Evolutionary conservation across 768 basidiomycete genomes (phyloP).

Genomic region (Amanita polypyramis): DNA sequence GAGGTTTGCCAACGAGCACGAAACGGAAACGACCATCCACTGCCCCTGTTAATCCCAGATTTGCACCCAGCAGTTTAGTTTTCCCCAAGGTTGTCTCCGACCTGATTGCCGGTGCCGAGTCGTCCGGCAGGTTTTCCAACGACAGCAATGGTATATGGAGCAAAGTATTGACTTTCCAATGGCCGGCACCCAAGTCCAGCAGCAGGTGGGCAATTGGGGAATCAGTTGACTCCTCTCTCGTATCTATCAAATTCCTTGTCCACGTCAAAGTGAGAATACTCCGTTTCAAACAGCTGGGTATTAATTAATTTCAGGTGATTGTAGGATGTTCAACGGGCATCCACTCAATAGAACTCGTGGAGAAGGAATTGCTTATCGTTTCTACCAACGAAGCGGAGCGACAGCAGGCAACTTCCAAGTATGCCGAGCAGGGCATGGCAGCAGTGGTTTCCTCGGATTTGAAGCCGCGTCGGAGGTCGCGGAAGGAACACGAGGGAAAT

Average conservation of each 20-base stretch:
- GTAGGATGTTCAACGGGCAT: constrained; percentile 47
- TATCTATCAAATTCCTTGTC: constrained; percentile 59
- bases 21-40: constrained; percentile 8
- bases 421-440: constrained; percentile 25
- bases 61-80: constrained; percentile 13
- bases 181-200: constrained; percentile 59
- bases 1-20: background rate
- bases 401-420: constrained; percentile 50
- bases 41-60: constrained; percentile 20
- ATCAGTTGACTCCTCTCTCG: constrained; percentile 55
- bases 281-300: constrained; percentile 8
- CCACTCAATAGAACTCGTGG: constrained; percentile 60
- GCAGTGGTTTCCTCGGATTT: constrained; percentile 35
- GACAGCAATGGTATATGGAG: constrained; percentile 50
- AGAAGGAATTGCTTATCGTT: constrained; percentile 56
- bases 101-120: constrained; percentile 47
- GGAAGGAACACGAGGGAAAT: constrained; percentile 20
- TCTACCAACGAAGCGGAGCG: constrained; percentile 64
- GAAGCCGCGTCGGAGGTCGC: constrained; percentile 42
- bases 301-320: constrained; percentile 25
- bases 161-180: constrained; percentile 58
- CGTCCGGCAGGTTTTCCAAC: constrained; percentile 44
- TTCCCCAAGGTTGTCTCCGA: constrained; percentile 34
- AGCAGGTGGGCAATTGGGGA: constrained; percentile 77
- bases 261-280: constrained; percentile 46